phyloP scores from a whole-genome alignment of 2,329 filamentous ascomycete species.

The Cadophora sp. region DNA sequence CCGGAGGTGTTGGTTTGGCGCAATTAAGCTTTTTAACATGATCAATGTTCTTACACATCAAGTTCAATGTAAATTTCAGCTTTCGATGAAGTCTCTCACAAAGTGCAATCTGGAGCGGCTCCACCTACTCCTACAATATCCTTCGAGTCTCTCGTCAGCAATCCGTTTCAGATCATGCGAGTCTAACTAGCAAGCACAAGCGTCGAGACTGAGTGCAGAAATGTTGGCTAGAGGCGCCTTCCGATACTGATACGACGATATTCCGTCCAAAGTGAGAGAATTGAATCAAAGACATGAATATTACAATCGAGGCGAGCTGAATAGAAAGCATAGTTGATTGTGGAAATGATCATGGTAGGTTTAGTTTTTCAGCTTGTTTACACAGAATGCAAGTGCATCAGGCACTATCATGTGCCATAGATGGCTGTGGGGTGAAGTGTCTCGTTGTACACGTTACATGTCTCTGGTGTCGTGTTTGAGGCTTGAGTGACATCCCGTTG shows the following conservation, averaged over 20 bases:
- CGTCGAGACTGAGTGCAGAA: conserved; percentile 8
- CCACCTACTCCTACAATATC: conserved; percentile 10
- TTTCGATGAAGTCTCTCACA: conserved; percentile 13
- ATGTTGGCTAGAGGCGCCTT: conserved; percentile 9
- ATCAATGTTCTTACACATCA: conserved; percentile 5
- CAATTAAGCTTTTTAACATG: neutral
- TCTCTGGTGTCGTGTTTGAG: conserved; percentile 4
- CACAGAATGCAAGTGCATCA: conserved; percentile 10
- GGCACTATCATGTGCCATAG: conserved; percentile 11
- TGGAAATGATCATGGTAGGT: conserved; percentile 11
- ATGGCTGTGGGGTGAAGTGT: conserved; percentile 7
- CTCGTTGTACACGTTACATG: conserved; percentile 4
- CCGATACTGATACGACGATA: conserved; percentile 4
- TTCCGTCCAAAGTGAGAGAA: conserved; percentile 1
- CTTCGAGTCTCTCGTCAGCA: conserved; percentile 6
- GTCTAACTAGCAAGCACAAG: conserved; percentile 13
- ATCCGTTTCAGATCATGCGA: conserved; percentile 6
- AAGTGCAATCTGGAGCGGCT: neutral
- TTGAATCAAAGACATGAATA: conserved; percentile 7
- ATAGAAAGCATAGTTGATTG: conserved; percentile 9
- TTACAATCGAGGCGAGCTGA: conserved; percentile 11
- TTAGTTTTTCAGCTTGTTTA: conserved; percentile 8
- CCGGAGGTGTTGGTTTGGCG: neutral
- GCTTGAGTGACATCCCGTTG: conserved; percentile 4
- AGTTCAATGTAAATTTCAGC: conserved; percentile 8